Evolutionary conservation across 495 filamentous ascomycete species (phyloP).

Genomic region (Penicillium ucsense): DNA sequence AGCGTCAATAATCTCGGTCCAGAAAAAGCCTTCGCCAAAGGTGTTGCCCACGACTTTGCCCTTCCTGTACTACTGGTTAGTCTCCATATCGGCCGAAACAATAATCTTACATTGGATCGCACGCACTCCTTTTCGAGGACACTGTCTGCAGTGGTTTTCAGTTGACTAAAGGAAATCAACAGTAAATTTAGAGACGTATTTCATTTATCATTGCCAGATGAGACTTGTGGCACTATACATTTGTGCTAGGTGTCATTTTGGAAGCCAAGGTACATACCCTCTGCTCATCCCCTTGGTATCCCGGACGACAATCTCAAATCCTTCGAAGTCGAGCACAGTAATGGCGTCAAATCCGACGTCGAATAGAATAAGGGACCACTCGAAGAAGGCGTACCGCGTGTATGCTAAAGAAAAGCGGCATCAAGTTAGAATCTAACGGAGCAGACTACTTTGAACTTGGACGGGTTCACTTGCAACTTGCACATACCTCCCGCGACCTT

Average conservation of each 20-base stretch:
- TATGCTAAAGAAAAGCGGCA: conserved; percentile 52
- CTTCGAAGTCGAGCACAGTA: conserved; percentile 87
- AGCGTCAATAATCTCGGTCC: conserved; percentile 67
- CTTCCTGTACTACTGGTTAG: conserved; percentile 54
- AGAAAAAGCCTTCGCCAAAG: conserved; percentile 63
- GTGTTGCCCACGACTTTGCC: conserved; percentile 61
- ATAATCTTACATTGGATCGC: conserved; percentile 13
- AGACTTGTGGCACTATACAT: conserved; percentile 40
- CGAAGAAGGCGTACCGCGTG: conserved; percentile 97
- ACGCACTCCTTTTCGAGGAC: conserved; percentile 85
- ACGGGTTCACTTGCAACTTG: not conserved
- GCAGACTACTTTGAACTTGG: not conserved
- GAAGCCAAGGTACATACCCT: conserved; percentile 99
- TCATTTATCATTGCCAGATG: conserved; percentile 17
- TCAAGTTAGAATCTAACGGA: not conserved
- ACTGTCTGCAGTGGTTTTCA: conserved; percentile 59
- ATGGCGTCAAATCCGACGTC: conserved; percentile 96
- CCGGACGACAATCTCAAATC: conserved; percentile 78
- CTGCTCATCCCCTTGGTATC: conserved; percentile 86
- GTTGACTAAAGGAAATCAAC: conserved; percentile 33
- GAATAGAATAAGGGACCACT: conserved; percentile 90
- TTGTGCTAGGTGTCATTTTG: conserved; percentile 56
- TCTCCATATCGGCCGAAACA: conserved; percentile 3
- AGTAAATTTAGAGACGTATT: conserved; percentile 38
- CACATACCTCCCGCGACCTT: conserved; percentile 82